Base-by-base conservation (phyloP, 192 early-diverging fungal species). In the Coemansia sp. region DNA sequence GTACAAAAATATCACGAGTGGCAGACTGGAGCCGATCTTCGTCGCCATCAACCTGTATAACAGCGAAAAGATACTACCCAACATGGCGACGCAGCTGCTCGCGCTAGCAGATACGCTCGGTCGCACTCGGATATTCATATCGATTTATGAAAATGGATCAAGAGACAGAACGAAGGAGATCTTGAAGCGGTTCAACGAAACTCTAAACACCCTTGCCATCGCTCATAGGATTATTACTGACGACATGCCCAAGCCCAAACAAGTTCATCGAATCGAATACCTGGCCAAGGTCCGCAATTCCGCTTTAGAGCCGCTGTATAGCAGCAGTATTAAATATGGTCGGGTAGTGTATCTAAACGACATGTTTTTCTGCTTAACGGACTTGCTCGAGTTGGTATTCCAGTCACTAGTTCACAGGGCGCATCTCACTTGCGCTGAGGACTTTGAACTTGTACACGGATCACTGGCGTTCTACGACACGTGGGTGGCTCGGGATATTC, bases 371-470 rank as follows among this genome's bases (percentile, higher is more conserved):
- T 87, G 86, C 28, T 57, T 78, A 2, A 67, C 82, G 4, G 86
- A 87, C 63, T 43, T 87, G 19, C 61, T 85, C 3, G 86, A 87
- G 64, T 43, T 87, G 55, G 19, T 85, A 4, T 69, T 74, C 47
- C 86, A 87, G 66, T 71, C 80, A 19, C 64, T 68, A 9, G 39
- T 67, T 21, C 76, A 87, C 47, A 66, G 60, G 16, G 72, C 86
- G 2, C 84, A 87, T 32, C 62, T 87, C 21, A 75, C 77, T 1
- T 87, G 86, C 42, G 86, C 76, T 2, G 82, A 85, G 47, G 84
- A 87, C 47, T 70, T 85, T 69, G 78, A 73, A 47, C 32, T 63
- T 40, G 63, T 21, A 4, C 67, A 82, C 58, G 80, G 74, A 11
- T 58, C 58, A 0, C 62, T 79, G 19, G 42, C 57, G 16, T 85